Evolutionary conservation across 768 basidiomycete species (phyloP).

Genomic region (Omphalotus guepiniiformis): DNA sequence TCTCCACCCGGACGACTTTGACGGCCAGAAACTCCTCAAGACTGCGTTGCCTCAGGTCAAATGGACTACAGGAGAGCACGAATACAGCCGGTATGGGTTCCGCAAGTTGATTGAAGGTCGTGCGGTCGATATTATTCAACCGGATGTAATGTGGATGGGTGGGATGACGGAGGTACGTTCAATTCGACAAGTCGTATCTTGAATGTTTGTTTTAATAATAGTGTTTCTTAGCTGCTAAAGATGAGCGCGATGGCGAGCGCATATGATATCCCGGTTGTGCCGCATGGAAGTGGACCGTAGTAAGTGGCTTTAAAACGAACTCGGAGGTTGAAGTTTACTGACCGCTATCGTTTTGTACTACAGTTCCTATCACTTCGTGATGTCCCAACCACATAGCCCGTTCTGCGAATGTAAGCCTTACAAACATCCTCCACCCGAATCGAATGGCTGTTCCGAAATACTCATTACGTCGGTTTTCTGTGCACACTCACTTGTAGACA

Average conservation of each 20-base stretch:
- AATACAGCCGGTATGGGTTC: constrained; percentile 28
- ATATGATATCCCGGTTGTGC: constrained; percentile 45
- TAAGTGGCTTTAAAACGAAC: constrained; percentile 32
- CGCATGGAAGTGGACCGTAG: constrained; percentile 44
- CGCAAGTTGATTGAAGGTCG: constrained; percentile 27
- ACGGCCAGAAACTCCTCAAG: constrained; percentile 25
- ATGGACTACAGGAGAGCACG: constrained; percentile 29
- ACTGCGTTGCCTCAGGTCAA: constrained; percentile 26
- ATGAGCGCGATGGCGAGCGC: constrained; percentile 33
- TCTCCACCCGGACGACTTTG: constrained; percentile 24
- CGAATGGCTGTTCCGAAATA: background rate
- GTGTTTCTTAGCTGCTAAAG: constrained; percentile 19
- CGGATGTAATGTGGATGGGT: constrained; percentile 28
- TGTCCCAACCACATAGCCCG: constrained; percentile 31
- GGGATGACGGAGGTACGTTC: constrained; percentile 22
- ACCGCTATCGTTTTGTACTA: constrained; percentile 11
- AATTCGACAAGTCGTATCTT: no score
- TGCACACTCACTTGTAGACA: background rate
- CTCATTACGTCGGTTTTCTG: background rate
- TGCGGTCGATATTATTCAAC: constrained; percentile 26
- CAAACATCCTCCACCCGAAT: background rate
- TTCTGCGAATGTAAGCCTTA: constrained; percentile 15
- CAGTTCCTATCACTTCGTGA: constrained; percentile 38
- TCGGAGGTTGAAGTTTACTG: constrained; percentile 16
- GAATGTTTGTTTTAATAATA: background rate